Conservation (phyloP, 345 rosid genomes). For the Boechera retrofracta region DNA sequence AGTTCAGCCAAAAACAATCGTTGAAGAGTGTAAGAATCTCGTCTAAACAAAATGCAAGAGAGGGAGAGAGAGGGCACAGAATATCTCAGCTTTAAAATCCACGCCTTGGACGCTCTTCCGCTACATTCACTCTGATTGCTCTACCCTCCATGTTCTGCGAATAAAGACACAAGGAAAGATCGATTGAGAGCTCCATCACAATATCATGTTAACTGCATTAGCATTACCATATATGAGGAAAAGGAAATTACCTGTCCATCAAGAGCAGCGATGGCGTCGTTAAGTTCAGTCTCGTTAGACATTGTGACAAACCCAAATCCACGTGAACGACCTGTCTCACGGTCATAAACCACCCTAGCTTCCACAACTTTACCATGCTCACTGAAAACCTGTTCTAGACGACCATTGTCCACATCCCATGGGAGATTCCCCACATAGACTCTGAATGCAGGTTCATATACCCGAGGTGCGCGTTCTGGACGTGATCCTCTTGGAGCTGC, state of each 20-base stretch:
- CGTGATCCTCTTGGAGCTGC: conserved; percentile 86
- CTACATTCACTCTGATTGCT: conserved; percentile 85
- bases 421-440: conserved; percentile 88
- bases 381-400: conserved; percentile 82
- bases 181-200: neutral
- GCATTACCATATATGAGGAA: conserved; percentile 11
- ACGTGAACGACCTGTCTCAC: conserved; percentile 93
- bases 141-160: conserved; percentile 89
- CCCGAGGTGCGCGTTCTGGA: conserved; percentile 67
- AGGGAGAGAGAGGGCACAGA: conserved; percentile 6
- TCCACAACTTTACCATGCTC: conserved; percentile 87
- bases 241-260: conserved; percentile 75
- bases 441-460: conserved; percentile 55
- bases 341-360: conserved; percentile 80
- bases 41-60: conserved; percentile 39
- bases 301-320: conserved; percentile 94
- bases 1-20: conserved; percentile 39
- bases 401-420: conserved; percentile 78
- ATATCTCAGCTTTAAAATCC: conserved; percentile 51
- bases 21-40: conserved; percentile 42
- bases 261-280: conserved; percentile 88
- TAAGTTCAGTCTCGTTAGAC: conserved; percentile 76
- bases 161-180: neutral
- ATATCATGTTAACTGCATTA: neutral
- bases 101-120: conserved; percentile 81